Percentiles rank a stretch among this genome's conserved stretches.
phyloP scores from a whole-genome alignment of 768 basidiomycete genomes.

The Austroboletus eburneus region DNA sequence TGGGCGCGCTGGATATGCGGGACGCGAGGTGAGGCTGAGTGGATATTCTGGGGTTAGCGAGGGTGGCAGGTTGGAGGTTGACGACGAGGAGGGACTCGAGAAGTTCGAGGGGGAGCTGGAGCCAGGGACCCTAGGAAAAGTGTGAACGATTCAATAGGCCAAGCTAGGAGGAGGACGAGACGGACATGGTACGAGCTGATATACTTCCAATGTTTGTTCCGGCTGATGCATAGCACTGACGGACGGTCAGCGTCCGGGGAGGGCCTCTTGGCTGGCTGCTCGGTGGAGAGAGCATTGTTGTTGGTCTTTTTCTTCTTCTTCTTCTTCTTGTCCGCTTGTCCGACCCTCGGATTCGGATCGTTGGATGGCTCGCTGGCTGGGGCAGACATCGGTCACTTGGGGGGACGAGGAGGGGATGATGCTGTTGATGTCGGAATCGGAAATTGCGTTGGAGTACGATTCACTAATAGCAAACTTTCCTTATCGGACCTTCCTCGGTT shows the following conservation, averaged over 20 bases:
- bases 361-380: no score
- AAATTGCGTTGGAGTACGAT: no score
- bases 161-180: constrained; percentile 19
- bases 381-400: no score
- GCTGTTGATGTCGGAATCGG: no score
- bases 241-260: not conserved
- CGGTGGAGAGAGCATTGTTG: constrained; percentile 34
- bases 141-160: not conserved
- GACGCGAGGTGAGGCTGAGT: no score
- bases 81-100: constrained; percentile 77
- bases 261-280: constrained; percentile 1
- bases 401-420: no score
- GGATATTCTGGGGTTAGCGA: constrained; percentile 30
- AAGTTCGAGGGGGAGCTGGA: constrained; percentile 82
- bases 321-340: constrained; percentile 48
- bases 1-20: no score
- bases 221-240: constrained; percentile 77
- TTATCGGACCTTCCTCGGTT: no score
- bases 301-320: constrained; percentile 63
- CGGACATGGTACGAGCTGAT: constrained; percentile 88
- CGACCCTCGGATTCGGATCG: no score
- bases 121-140: constrained; percentile 73
- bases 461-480: no score
- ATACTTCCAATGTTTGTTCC: constrained; percentile 93
- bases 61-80: constrained; percentile 70